Percentiles rank a stretch among this genome's conserved stretches.
These are phyloP conservation scores for Cercis canadensis DNA, from an alignment of 306 rosid genomes.

Conservation along the genomic window DNA sequence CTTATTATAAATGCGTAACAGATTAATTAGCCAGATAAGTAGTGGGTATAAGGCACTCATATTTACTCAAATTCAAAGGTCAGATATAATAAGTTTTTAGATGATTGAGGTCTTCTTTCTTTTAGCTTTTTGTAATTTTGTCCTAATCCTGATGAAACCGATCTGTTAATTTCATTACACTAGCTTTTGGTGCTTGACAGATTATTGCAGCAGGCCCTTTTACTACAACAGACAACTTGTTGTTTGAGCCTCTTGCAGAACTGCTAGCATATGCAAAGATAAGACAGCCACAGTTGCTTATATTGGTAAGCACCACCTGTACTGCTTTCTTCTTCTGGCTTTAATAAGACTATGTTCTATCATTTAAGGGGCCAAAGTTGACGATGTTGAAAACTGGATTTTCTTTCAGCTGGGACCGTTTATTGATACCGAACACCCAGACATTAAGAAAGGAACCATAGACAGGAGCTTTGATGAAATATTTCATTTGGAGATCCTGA, in stretches of 20 bases:
- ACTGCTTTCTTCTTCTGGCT: constrained; percentile 30
- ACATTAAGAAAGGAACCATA: constrained; percentile 75
- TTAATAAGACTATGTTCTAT: constrained; percentile 26
- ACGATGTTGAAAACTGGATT: constrained; percentile 35
- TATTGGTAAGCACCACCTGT: constrained; percentile 61
- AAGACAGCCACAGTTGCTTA: constrained; percentile 76
- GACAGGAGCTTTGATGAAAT: constrained; percentile 81
- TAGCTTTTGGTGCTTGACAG: constrained; percentile 53
- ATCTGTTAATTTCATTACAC: constrained; percentile 25
- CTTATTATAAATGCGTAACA: background rate
- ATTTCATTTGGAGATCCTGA: constrained; percentile 67
- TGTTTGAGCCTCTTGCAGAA: constrained; percentile 86
- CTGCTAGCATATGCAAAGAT: constrained; percentile 82
- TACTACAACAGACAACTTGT: constrained; percentile 85
- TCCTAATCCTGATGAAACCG: background rate
- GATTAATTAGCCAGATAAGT: constrained; percentile 28
- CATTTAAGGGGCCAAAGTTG: constrained; percentile 18
- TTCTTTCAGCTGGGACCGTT: constrained; percentile 86
- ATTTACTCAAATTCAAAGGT: background rate
- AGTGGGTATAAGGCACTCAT: constrained; percentile 12
- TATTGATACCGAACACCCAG: constrained; percentile 89
- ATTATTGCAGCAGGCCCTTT: constrained; percentile 93
- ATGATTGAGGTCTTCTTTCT: background rate
- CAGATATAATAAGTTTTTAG: constrained; percentile 19
- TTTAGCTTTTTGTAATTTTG: constrained; percentile 6